Conservation (phyloP, 2,329 filamentous ascomycete species). For the Ophiostoma novo-ulmi region DNA sequence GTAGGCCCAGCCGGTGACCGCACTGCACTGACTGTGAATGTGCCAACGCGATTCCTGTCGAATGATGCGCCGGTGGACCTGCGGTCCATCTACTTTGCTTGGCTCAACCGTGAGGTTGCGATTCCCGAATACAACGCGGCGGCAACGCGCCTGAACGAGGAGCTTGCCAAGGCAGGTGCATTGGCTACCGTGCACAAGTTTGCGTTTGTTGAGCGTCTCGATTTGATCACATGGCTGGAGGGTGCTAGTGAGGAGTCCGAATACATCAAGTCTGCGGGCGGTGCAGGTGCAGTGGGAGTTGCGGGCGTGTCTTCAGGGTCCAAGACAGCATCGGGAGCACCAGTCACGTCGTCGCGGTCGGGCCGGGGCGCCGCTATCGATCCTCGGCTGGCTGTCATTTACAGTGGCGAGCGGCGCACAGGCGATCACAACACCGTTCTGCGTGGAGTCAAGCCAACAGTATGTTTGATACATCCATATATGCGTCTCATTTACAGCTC, state of each 20-base stretch:
- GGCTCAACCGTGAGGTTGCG: constrained; percentile 84
- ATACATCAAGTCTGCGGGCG: constrained; percentile 68
- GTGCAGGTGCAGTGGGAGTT: constrained; percentile 28
- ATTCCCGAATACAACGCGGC: constrained; percentile 89
- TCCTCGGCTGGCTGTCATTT: constrained; percentile 78
- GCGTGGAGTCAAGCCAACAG: constrained; percentile 80
- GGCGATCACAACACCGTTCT: constrained; percentile 87
- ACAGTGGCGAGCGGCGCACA: constrained; percentile 84
- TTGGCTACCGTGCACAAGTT: constrained; percentile 75
- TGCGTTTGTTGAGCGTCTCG: constrained; percentile 83
- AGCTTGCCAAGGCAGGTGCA: constrained; percentile 53
- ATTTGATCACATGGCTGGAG: constrained; percentile 89
- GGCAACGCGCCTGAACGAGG: constrained; percentile 73
- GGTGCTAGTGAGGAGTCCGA: constrained; percentile 87
- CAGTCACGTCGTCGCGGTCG: constrained; percentile 46
- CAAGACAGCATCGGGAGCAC: constrained; percentile 37
- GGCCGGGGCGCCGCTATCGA: constrained; percentile 64
- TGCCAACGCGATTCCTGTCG: constrained; percentile 82
- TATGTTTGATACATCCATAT: constrained; percentile 43
- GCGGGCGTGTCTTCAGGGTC: constrained; percentile 21
- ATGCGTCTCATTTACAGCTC: neutral
- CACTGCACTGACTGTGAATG: constrained; percentile 62
- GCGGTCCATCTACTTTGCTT: constrained; percentile 93
- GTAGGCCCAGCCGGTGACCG: constrained; percentile 41
- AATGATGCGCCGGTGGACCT: constrained; percentile 69